Conservation (phyloP, 768 basidiomycete genomes). For the Calocybe cyanea region DNA sequence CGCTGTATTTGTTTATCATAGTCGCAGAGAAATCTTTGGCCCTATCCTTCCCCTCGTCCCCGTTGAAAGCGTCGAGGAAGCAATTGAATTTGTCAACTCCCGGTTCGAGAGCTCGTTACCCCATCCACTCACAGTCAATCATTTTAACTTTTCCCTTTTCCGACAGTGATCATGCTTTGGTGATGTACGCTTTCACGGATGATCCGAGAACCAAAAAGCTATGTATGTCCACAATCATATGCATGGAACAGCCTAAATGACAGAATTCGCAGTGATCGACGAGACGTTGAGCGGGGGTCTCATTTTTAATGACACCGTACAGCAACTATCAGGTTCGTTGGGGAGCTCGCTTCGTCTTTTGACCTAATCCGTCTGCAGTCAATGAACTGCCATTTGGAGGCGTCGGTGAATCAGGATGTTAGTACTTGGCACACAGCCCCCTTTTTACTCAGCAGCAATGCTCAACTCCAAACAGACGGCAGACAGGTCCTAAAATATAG, state of each 20-base stretch:
- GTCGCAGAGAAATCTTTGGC: conserved; percentile 65
- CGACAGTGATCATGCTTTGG: conserved; percentile 53
- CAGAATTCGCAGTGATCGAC: conserved; percentile 39
- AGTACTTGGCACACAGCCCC: conserved; percentile 17
- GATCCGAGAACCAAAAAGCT: conserved; percentile 34
- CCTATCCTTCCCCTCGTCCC: conserved; percentile 64
- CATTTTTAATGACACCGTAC: conserved; percentile 58
- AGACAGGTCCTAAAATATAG: conserved; percentile 47
- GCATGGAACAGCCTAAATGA: background rate
- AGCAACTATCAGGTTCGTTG: conserved; percentile 44
- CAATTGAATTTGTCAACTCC: conserved; percentile 49
- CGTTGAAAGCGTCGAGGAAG: conserved; percentile 52
- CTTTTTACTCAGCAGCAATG: background rate
- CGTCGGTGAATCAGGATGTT: conserved; percentile 64
- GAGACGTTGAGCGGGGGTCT: conserved; percentile 55
- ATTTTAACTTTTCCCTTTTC: conserved; percentile 5
- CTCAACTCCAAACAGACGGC: conserved; percentile 40
- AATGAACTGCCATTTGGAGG: conserved; percentile 46
- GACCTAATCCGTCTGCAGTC: conserved; percentile 15
- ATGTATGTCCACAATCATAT: conserved; percentile 23
- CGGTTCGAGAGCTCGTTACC: conserved; percentile 34
- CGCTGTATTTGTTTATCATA: background rate
- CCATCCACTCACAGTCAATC: background rate
- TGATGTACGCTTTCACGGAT: conserved; percentile 62
- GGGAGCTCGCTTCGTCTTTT: background rate